Base-by-base conservation (phyloP, 2,329 filamentous ascomycete genomes). In the Rhytidhysteron rufulum region DNA sequence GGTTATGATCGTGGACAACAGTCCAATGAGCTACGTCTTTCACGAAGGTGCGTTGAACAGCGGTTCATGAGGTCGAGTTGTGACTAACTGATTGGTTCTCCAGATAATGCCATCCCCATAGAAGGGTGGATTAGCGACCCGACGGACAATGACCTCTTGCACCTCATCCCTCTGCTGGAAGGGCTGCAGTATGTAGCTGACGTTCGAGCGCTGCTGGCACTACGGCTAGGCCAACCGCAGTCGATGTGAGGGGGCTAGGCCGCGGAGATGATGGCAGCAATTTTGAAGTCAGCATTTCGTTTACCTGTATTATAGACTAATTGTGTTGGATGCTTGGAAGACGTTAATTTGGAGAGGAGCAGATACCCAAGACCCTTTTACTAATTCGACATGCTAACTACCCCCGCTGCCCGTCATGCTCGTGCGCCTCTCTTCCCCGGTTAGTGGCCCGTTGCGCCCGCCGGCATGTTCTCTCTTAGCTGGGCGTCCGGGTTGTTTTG, bases 91-190 rank as follows among this genome's bases (percentile, higher is more conserved):
- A 8, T 8, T 27, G 11, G 19, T 33, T n/a, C 32, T 35, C 43
- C 58, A 98, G 93, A 98, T 67, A 98, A 98, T 70, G 93, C 93
- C 37, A 96, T 98, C 58, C 93, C 93, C 3, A 97, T 98, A 62
- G 91, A 97, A 72, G 93, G 93, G 60, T 98, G 93, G 93, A 97
- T 98, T 70, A 95, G 85, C 66, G 93, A 98, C 69, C 93, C 93
- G 17, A 97, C 93, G 19, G 93, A 98, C 69, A 93, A 90, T 63
- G 91, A 96, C 62, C 75, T 98, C 50, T 77, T 97, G 66, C 88
- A 97, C 66, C 76, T 98, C 44, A 83, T 98, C 43, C 93, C 93
- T 22, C 74, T 97, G 56, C 75, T 98, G 32, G 93, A 98, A 69
- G 93, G 88, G 15, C 71, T 98, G 58, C 93, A 97, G 71, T 95